Evolutionary conservation across 2,329 filamentous ascomycete genomes (phyloP).

Genomic region (Talaromyces amestolkiae): DNA sequence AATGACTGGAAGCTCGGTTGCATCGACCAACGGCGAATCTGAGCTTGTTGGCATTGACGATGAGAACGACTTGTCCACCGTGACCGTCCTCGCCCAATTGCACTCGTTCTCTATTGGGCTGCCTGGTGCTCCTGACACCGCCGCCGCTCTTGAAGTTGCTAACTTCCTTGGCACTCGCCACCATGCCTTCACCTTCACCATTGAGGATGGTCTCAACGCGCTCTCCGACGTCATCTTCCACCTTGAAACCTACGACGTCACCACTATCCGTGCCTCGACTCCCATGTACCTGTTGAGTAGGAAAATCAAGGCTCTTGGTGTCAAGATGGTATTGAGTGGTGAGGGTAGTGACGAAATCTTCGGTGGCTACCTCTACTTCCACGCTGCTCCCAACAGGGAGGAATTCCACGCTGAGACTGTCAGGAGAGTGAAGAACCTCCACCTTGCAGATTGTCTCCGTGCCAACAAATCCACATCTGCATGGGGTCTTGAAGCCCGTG

Average conservation of each 20-base stretch:
- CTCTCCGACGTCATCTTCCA: slow-evolving; percentile 98
- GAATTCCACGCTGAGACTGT: slow-evolving; percentile 97
- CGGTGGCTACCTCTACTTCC: slow-evolving; percentile 98
- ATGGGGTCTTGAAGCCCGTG: slow-evolving; percentile 96
- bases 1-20: slow-evolving; percentile 41
- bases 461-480: slow-evolving; percentile 99
- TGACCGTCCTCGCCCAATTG: slow-evolving; percentile 88
- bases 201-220: slow-evolving; percentile 95
- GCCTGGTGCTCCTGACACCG: slow-evolving; percentile 85
- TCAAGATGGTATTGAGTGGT: slow-evolving; percentile 98
- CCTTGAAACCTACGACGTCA: slow-evolving; percentile 96
- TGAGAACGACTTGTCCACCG: slow-evolving; percentile 80
- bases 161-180: slow-evolving; percentile 97
- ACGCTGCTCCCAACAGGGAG: slow-evolving; percentile 83
- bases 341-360: slow-evolving; percentile 99
- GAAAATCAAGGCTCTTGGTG: slow-evolving; percentile 99
- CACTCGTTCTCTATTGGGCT: slow-evolving; percentile 99
- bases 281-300: slow-evolving; percentile 97
- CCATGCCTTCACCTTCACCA: slow-evolving; percentile 96
- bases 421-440: slow-evolving; percentile 91
- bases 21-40: slow-evolving; percentile 43
- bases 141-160: slow-evolving; percentile 87
- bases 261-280: slow-evolving; percentile 95
- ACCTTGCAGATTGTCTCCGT: slow-evolving; percentile 91
- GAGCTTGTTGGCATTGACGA: slow-evolving; percentile 92